Evolutionary conservation across 2,329 filamentous ascomycete species (phyloP), one percentile per base, ranked within the genome.

Genomic region (Neoarthrinium moseri): DNA sequence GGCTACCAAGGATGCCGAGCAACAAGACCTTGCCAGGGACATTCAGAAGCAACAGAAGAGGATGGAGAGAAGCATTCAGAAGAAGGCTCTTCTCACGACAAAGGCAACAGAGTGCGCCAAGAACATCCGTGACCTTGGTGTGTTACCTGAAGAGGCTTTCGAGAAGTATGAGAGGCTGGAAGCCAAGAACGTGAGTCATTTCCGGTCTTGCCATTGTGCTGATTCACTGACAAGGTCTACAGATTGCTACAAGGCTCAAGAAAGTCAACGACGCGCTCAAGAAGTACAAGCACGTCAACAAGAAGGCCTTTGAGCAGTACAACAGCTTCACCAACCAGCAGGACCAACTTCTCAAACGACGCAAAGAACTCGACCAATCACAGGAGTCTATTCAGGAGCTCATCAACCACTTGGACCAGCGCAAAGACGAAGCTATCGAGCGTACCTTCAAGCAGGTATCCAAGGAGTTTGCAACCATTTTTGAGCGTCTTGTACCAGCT

Each of bases 231-330:
- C 30, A 17, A 10, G n/a, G 11, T n/a, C 20, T 43, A 15, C 20
- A 82, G 75, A 81, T 82, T 48, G 73, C 74, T n/a, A 72, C 72
- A 32, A 84, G 86, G 46, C 81, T 97, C 20, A 91, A 94, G 70
- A 95, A 91, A 61, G 90, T 92, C 60, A 95, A 95, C 52, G 89
- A 96, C 57, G 84, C 88, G 0, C 76, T 97, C 45, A 97, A 97
- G 72, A 96, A 96, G 65, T 97, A 94, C 71, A 90, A 91, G 45
- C 90, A 96, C 60, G 91, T 99, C 71, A 99, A 99, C 80, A 99
- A 97, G 73, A 97, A 99, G 71, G 94, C 94, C 0, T 96, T 97
- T 63, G 95, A 99, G 69, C 94, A 99, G 66, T 99, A 97, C 73
- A 95, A 92, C 71, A 95, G 86, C 70, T 99, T 97, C 65, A 96